phyloP scores from a whole-genome alignment of 805 yeast genomes.

The Lipomyces lipofer region DNA sequence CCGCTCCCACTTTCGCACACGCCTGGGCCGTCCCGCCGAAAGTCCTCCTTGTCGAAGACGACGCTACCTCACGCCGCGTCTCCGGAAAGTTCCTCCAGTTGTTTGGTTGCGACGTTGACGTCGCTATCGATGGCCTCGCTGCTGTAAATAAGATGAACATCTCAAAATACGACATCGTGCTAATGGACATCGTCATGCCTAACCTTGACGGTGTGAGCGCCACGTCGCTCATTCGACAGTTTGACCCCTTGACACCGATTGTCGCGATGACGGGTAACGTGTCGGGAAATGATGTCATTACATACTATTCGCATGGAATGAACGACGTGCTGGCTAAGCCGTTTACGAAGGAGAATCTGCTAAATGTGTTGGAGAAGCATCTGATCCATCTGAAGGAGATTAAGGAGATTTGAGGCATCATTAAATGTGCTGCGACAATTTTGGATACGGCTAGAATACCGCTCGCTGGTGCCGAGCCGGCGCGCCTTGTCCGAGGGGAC shows the following conservation, averaged over 20 bases:
- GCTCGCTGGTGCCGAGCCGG: too few species aligned
- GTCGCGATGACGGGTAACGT: constrained; percentile 94
- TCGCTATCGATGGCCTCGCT: constrained; percentile 87
- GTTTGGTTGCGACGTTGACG: constrained; percentile 90
- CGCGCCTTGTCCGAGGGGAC: too few species aligned
- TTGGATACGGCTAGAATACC: too few species aligned
- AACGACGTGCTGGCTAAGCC: constrained; percentile 92
- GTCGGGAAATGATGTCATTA: constrained; percentile 75
- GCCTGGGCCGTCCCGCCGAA: constrained; percentile 45
- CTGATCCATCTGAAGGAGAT: constrained; percentile 34
- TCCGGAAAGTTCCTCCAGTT: constrained; percentile 80
- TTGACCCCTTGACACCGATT: constrained; percentile 83
- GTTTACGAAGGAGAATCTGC: constrained; percentile 82
- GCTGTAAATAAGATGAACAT: constrained; percentile 85
- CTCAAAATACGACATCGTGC: constrained; percentile 50
- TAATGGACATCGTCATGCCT: constrained; percentile 61
- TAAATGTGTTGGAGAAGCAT: constrained; percentile 67
- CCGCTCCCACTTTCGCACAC: constrained; percentile 22
- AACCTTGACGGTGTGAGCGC: constrained; percentile 72
- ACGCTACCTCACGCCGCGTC: constrained; percentile 66
- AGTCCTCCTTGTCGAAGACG: constrained; percentile 59
- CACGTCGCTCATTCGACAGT: constrained; percentile 80
- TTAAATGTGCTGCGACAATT: too few species aligned
- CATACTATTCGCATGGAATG: constrained; percentile 51
- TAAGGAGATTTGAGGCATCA: constrained; percentile 26